A percentile compares a stretch with the other conserved stretches of the same genome.
phyloP scores from a whole-genome alignment of 148 eudicot genomes.

The Suaeda aralocaspica region DNA sequence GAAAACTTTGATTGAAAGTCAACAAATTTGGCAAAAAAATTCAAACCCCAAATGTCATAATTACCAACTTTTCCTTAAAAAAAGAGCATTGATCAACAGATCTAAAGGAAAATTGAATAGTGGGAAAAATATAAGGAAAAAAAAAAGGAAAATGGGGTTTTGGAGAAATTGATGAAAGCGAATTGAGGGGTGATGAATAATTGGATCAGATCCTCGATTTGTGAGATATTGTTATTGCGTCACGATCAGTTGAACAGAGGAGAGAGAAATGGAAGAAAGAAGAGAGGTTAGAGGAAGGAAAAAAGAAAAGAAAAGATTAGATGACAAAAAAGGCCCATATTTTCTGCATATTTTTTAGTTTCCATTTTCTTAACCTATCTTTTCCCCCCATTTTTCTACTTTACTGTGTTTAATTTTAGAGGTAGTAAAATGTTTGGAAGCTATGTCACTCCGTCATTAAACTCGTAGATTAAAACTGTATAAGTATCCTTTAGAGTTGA shows the following conservation, averaged over 20 bases:
- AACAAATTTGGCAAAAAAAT: background rate
- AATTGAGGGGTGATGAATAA: conserved; percentile 8
- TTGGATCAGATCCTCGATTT: conserved; percentile 32
- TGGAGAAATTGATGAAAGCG: background rate
- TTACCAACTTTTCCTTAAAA: conserved; percentile 9
- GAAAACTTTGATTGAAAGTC: background rate
- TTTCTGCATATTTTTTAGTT: conserved; percentile 11
- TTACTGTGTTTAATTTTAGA: background rate
- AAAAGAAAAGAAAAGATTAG: background rate
- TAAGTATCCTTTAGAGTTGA: too few species aligned
- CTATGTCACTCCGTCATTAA: too few species aligned
- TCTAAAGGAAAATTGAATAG: background rate
- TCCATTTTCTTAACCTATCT: background rate
- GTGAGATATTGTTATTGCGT: conserved; percentile 28
- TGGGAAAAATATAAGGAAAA: background rate
- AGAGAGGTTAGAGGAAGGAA: conserved; percentile 8
- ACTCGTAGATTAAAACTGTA: too few species aligned
- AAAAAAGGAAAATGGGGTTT: conserved; percentile 6
- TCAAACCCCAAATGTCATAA: conserved; percentile 11
- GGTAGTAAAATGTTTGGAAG: background rate
- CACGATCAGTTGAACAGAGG: conserved; percentile 29
- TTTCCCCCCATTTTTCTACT: background rate
- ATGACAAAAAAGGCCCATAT: background rate
- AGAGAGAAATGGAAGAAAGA: conserved; percentile 14
- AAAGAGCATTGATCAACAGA: conserved; percentile 19